These are phyloP conservation scores for Clavispora carvajalis DNA, from an alignment of 805 yeast genomes.

Conservation along the genomic window DNA sequence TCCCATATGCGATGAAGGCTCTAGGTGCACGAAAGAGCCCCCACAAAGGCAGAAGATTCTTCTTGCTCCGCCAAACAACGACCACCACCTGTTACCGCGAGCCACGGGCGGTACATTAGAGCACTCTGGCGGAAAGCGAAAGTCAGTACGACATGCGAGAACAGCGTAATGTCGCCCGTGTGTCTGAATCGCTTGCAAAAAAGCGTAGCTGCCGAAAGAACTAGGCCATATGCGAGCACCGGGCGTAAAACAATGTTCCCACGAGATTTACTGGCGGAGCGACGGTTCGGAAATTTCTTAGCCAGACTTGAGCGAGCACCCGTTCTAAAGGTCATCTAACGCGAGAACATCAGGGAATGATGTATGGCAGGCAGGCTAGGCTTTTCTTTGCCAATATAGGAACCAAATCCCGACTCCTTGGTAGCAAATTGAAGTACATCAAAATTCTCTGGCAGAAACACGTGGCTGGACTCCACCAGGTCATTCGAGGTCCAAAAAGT, in stretches of 20 bases:
- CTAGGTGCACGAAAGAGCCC: constrained; percentile 5
- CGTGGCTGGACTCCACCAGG: constrained; percentile 19
- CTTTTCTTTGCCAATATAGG: too few relatives aligned
- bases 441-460: constrained; percentile 12
- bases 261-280: not conserved
- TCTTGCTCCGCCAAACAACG: constrained; percentile 7
- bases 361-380: too few relatives aligned
- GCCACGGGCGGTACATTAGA: constrained; percentile 7
- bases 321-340: too few relatives aligned
- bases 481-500: constrained; percentile 14
- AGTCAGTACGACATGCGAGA: not conserved
- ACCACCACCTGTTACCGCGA: constrained; percentile 4
- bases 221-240: not conserved
- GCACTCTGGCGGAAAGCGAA: constrained; percentile 2
- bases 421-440: constrained; percentile 16
- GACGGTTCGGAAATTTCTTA: too few relatives aligned
- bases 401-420: too few relatives aligned
- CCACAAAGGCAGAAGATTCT: constrained; percentile 8
- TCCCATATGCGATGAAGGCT: constrained; percentile 16
- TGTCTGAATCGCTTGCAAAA: not conserved
- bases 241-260: not conserved
- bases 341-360: too few relatives aligned
- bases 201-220: not conserved
- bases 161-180: not conserved
- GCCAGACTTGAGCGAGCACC: too few relatives aligned